These are phyloP conservation scores for Pythium brassicae DNA, from an alignment of 352 stramenopile genomes.

Conservation along the genomic window DNA sequence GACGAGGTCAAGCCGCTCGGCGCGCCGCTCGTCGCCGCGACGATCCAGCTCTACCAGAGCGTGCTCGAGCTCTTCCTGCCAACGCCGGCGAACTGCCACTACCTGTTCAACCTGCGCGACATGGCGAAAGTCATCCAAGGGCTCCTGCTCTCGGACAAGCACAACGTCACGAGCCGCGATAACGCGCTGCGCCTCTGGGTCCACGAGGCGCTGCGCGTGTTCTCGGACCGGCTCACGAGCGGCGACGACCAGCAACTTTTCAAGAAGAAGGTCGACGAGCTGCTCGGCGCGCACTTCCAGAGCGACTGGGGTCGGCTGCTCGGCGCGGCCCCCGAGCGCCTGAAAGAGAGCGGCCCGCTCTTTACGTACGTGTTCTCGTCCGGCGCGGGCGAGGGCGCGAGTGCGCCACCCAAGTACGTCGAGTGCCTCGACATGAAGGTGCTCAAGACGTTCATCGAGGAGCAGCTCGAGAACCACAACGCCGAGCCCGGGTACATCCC, in stretches of 20 bases:
- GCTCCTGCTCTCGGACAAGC: conserved; percentile 68
- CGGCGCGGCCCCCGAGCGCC: conserved; percentile 42
- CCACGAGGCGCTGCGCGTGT: conserved; percentile 88
- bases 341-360: conserved; percentile 77
- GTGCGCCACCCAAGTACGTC: conserved; percentile 37
- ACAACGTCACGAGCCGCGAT: conserved; percentile 66
- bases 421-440: conserved; percentile 85
- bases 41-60: conserved; percentile 84
- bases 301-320: conserved; percentile 73
- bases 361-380: conserved; percentile 81
- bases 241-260: conserved; percentile 87
- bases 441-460: conserved; percentile 87
- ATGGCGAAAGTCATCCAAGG: conserved; percentile 89
- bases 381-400: conserved; percentile 19
- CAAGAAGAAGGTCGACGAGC: conserved; percentile 79
- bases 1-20: conserved; percentile 86
- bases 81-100: conserved; percentile 87
- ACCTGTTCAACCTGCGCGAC: conserved; percentile 87
- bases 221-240: conserved; percentile 89
- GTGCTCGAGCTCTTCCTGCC: conserved; percentile 85
- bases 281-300: conserved; percentile 73
- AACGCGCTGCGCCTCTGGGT: conserved; percentile 84
- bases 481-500: conserved; percentile 82
- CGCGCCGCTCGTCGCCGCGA: conserved; percentile 64
- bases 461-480: conserved; percentile 91